Evolutionary conservation across 139 green algal species (phyloP), one percentile per base, ranked within the genome.

Genomic region (Eudorina sp.): DNA sequence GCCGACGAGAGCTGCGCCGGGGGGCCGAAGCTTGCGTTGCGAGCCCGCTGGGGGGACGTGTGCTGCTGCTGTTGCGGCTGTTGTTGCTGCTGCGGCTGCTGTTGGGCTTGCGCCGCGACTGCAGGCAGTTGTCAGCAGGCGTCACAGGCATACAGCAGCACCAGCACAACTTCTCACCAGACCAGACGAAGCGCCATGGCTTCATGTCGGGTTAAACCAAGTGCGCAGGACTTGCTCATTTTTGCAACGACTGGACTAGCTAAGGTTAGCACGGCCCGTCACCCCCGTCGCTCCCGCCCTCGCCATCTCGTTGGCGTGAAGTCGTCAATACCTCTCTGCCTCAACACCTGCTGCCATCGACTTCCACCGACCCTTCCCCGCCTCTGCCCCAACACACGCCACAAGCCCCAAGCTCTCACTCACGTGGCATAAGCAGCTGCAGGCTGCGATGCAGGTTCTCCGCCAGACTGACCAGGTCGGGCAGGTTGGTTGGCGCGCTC

Each of bases 361-460:
- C n/a, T n/a, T n/a, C n/a, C n/a, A n/a, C n/a, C n/a, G 51, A 13
- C 51, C 51, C 51, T 60, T 60, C 16, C 14, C 51, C 51, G 14
- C 51, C 14, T 16, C 51, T 60, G 14, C 51, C 13, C 51, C 51
- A 60, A 16, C 51, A 60, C 14, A 60, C 51, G 51, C 51, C 51
- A 16, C 51, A 13, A 60, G 16, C 51, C 51, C 14, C 48, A 27
- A 41, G 27, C 25, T 40, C 27, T 7, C 8, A 69, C 83, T 88
- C 29, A 88, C 83, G 38, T 25, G 83, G 83, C 83, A 81, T 45
- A 0, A 88, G 83, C 25, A 88, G 66, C 68, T 88, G 83, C 36
- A 88, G 69, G 34, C 68, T 82, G 23, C 83, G 66, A 36, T 88
- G 66, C 68, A 88, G 68, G 66, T 81, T 88, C 51, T 88, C 68